These are phyloP conservation scores for Tetracladium setigerum DNA, from an alignment of 495 filamentous ascomycete genomes.

Conservation along the genomic window DNA sequence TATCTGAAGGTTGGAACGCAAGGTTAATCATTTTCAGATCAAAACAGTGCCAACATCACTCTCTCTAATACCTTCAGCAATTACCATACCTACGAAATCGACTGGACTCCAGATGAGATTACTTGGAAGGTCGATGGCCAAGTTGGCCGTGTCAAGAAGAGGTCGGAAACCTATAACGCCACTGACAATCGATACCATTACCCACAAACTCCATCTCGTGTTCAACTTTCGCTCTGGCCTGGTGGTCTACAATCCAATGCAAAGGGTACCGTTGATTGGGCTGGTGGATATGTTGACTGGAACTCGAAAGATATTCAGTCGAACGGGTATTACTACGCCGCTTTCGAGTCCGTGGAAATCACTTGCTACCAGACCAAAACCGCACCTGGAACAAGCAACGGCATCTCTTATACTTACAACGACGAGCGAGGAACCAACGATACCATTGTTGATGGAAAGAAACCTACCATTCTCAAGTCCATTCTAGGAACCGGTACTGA, in stretches of 20 bases:
- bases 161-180: constrained; percentile 73
- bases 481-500: constrained; percentile 70
- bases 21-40: constrained; percentile 42
- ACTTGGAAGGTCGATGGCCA: constrained; percentile 81
- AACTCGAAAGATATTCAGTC: constrained; percentile 70
- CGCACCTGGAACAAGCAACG: constrained; percentile 48
- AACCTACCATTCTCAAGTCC: constrained; percentile 70
- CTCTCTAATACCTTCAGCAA: constrained; percentile 66
- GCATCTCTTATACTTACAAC: constrained; percentile 70
- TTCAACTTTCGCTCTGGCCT: constrained; percentile 95
- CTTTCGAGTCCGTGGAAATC: constrained; percentile 67
- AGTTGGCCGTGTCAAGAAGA: constrained; percentile 63
- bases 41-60: constrained; percentile 63
- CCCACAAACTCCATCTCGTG: constrained; percentile 88
- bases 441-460: constrained; percentile 67
- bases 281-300: constrained; percentile 88
- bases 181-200: constrained; percentile 77
- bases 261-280: constrained; percentile 82
- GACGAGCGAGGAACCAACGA: constrained; percentile 56
- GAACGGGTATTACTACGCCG: constrained; percentile 83
- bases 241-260: constrained; percentile 74
- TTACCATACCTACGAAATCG: constrained; percentile 86
- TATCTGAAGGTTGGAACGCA: neutral
- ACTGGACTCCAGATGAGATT: constrained; percentile 81
- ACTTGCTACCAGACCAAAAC: constrained; percentile 73